Evolutionary conservation across 2,329 filamentous ascomycete species (phyloP).

Genomic region (Aspergillus sp.): DNA sequence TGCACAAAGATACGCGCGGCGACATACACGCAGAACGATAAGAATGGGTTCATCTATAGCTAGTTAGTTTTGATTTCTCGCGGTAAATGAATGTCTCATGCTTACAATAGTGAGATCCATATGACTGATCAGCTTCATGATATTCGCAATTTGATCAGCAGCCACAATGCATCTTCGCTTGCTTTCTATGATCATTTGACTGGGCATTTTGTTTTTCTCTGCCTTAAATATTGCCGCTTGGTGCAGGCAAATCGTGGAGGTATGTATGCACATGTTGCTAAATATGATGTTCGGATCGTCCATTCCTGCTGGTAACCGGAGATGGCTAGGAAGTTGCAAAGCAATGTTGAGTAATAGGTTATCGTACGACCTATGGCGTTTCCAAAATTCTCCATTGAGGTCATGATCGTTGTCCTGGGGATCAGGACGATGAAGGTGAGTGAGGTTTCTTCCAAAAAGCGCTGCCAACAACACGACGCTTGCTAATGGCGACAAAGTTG

Average conservation of each 20-base stretch:
- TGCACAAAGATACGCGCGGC: constrained; percentile 91
- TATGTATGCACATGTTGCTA: constrained; percentile 94
- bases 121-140: constrained; percentile 93
- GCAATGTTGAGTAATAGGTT: constrained; percentile 84
- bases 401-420: constrained; percentile 76
- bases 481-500: constrained; percentile 68
- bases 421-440: constrained; percentile 83
- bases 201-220: constrained; percentile 74
- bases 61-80: constrained; percentile 7
- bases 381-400: constrained; percentile 92
- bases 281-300: constrained; percentile 81
- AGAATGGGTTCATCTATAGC: constrained; percentile 82
- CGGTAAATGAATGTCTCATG: constrained; percentile 5
- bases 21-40: constrained; percentile 94
- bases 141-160: constrained; percentile 85
- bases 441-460: constrained; percentile 82
- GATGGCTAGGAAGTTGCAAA: constrained; percentile 68
- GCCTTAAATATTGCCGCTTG: constrained; percentile 97
- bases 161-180: constrained; percentile 90
- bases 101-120: constrained; percentile 75
- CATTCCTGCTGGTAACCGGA: constrained; percentile 72
- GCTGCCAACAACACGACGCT: constrained; percentile 79
- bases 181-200: constrained; percentile 75
- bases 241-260: constrained; percentile 93
- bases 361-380: constrained; percentile 80